Evolutionary conservation across 2,329 filamentous ascomycete genomes (phyloP), one percentile per base, ranked within the genome.

Genomic region (Beauveria australis): DNA sequence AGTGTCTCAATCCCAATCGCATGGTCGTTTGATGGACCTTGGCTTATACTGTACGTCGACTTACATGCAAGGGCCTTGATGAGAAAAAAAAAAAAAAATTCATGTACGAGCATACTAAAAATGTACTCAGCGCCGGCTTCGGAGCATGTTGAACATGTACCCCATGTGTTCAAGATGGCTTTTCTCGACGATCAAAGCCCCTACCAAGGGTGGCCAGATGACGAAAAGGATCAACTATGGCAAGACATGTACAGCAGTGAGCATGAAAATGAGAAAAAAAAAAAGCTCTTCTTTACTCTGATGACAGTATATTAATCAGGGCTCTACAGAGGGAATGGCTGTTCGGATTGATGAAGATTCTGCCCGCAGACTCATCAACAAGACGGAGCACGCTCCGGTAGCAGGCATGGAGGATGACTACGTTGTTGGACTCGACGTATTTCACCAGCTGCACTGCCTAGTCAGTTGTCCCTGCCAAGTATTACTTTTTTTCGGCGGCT

Each of bases 371-470:
- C 59, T 63, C 2, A 16, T 59, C 16, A 54, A 63, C 49, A 33
- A 30, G 18, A 53, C 59, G 10, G 58, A 61, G 48, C 53, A 55
- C 5, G 30, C 57, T 18, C 43, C 61, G 7, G 8, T 56, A 1
- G 5, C 8, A 5, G 59, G 59, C 19, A 16, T 43, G n/a, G 54
- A 61, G 54, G n/a, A 51, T 2, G 61, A 63, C 30, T 61, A 63
- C 37, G 10, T 61, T 3, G 28, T 63, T 14, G 53, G 61, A 14
- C 59, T 63, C 9, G 62, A 60, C 19, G 59, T 63, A 6, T 63
- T 63, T 26, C 59, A 63, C 28, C 53, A 63, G 16, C 16, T 63
- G 5, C 54, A 61, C n/a, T 63, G 62, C 28, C 46, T 63, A 12
- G 62, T 62, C 28, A 10, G 59, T 46, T 1, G 12, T 7, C 22